phyloP scores from a whole-genome alignment of 83 land plant species.

The Thuja plicata region DNA sequence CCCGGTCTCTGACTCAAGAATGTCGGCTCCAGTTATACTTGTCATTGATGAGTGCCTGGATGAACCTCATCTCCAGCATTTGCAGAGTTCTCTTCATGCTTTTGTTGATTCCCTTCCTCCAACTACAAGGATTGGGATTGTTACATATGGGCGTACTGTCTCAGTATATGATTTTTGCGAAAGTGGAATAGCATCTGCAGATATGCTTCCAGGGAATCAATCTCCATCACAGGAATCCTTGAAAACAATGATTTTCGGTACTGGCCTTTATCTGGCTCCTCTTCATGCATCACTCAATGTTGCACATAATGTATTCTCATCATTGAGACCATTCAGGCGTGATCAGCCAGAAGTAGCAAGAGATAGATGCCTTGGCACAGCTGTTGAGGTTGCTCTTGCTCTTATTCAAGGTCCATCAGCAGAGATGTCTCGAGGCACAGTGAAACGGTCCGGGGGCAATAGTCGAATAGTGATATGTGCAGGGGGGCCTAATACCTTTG shows the following conservation, averaged over 20 bases:
- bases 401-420: constrained; percentile 93
- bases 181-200: constrained; percentile 88
- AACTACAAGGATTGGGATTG: constrained; percentile 79
- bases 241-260: constrained; percentile 89
- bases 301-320: constrained; percentile 78
- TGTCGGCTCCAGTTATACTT: constrained; percentile 84
- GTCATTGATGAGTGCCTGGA: constrained; percentile 93
- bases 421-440: constrained; percentile 72
- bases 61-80: constrained; percentile 87
- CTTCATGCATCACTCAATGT: constrained; percentile 85
- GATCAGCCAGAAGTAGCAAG: constrained; percentile 74
- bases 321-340: constrained; percentile 81
- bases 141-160: constrained; percentile 88
- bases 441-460: constrained; percentile 85
- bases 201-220: constrained; percentile 85
- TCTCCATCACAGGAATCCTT: constrained; percentile 79
- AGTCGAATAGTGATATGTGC: constrained; percentile 88
- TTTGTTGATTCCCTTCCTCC: constrained; percentile 88
- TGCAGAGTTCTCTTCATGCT: constrained; percentile 96
- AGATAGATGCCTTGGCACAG: constrained; percentile 92
- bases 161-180: constrained; percentile 97
- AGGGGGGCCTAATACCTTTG: constrained; percentile 95
- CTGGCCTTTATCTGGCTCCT: constrained; percentile 91
- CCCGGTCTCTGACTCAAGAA: constrained; percentile 85
- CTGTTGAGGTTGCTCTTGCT: constrained; percentile 90